Evolutionary conservation across 2,329 filamentous ascomycete species (phyloP).

Genomic region (Ceratocystis ficicola): DNA sequence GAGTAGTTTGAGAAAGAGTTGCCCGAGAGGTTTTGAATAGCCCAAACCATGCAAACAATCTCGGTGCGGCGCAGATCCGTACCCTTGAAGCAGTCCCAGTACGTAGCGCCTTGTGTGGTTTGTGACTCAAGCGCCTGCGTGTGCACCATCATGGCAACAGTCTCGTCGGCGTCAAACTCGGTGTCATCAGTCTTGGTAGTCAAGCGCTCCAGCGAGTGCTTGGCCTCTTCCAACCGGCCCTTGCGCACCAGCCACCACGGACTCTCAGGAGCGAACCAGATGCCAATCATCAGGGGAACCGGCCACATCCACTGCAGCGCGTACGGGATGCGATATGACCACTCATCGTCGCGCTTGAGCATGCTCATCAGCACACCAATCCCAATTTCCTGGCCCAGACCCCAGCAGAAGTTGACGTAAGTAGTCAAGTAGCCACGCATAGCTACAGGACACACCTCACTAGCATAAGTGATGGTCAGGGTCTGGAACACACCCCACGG

Average conservation of each 20-base stretch:
- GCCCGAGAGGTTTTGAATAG: conserved; percentile 51
- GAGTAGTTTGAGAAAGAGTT: conserved; percentile 55
- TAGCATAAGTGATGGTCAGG: conserved; percentile 53
- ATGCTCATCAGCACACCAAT: conserved; percentile 62
- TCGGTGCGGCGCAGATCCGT: conserved; percentile 65
- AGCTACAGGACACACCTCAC: conserved; percentile 60
- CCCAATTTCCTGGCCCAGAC: conserved; percentile 60
- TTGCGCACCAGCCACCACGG: conserved; percentile 67
- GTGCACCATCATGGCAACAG: conserved; percentile 83
- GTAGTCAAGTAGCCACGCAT: conserved; percentile 61
- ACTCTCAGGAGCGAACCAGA: conserved; percentile 56
- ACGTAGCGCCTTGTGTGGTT: conserved; percentile 61
- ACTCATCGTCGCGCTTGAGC: conserved; percentile 51
- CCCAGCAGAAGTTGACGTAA: conserved; percentile 69
- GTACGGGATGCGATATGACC: conserved; percentile 59
- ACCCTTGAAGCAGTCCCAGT: conserved; percentile 74
- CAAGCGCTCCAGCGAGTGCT: conserved; percentile 51
- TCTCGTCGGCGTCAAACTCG: conserved; percentile 70
- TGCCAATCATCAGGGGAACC: conserved; percentile 51
- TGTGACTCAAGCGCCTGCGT: conserved; percentile 69
- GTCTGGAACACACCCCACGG: conserved; percentile 50
- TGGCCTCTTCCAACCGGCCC: conserved; percentile 52
- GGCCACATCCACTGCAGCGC: conserved; percentile 72
- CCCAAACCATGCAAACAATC: conserved; percentile 53
- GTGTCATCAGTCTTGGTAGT: conserved; percentile 52